Evolutionary conservation across 2,329 filamentous ascomycete genomes (phyloP), one percentile per base, ranked within the genome.

Genomic region (Alternaria panax): DNA sequence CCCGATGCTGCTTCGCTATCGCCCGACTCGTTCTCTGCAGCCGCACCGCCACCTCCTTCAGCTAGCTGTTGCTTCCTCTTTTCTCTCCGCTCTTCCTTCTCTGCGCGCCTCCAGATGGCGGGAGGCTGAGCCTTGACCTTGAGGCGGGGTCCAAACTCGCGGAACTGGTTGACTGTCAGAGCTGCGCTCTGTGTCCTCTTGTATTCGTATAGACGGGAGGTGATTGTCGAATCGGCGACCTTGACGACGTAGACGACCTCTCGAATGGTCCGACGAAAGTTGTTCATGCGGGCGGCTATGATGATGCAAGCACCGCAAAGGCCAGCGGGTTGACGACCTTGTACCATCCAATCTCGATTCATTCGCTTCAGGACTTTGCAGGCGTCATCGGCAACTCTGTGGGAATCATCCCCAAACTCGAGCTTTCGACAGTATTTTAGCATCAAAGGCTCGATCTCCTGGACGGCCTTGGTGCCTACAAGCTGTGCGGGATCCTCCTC

Each of bases 221-320:
- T 91, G 60, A 99, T 92, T 7, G 95, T 99, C 62, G 92, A 87
- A 66, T 96, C 96, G 41, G 93, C 96, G 51, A 98, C 93, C 75
- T 97, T 98, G 75, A 97, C 94, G 36, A 97, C 92, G 75, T 97
- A 98, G n/a, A 98, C 94, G 8, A 99, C 91, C 79, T 99, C 95
- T 28, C 93, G 88, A 12, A 96, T 88, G 0, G 93, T 97, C 18
- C 95, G 89, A 43, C 94, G 90, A 75, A 96, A 99, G 78, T 98
- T 98, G 85, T 97, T 96, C 90, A 98, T 98, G 52, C 95, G 91
- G 8, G 95, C 94, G 7, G 95, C 95, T 76, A 99, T 90, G 62
- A 99, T 91, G 47, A 99, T 86, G 67, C 93, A 96, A 12, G 95
- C 95, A 62, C 95, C 95, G 76, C 93, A 97, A 54, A 98, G 90